Conservation (phyloP, 345 rosid species). For the Salix arbutifolia region DNA sequence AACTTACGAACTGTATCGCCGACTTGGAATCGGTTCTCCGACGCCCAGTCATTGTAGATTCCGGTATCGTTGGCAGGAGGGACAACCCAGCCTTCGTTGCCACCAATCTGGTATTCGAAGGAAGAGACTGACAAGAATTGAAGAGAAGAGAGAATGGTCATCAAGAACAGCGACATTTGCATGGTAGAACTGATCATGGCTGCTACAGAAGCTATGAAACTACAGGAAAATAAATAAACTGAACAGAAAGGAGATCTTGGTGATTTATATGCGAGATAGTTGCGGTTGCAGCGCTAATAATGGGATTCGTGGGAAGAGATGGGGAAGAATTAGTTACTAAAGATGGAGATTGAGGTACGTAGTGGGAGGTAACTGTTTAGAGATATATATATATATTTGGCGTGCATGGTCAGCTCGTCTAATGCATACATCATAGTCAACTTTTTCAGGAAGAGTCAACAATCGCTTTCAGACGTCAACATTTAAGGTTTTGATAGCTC, state of each 20-base stretch:
- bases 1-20: constrained; percentile 61
- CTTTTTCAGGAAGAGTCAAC: too few relatives aligned
- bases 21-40: constrained; percentile 60
- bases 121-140: constrained; percentile 24
- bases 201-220: too few relatives aligned
- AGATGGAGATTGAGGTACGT: constrained; percentile 20
- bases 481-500: too few relatives aligned
- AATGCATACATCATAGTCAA: background rate
- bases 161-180: constrained; percentile 8
- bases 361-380: constrained; percentile 24
- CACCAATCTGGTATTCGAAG: constrained; percentile 62
- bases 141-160: constrained; percentile 21
- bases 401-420: constrained; percentile 7
- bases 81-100: constrained; percentile 58
- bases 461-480: too few relatives aligned
- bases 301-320: background rate
- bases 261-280: background rate
- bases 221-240: too few relatives aligned
- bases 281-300: background rate
- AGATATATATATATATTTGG: background rate
- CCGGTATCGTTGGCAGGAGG: constrained; percentile 43
- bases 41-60: constrained; percentile 74
- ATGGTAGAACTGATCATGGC: background rate
- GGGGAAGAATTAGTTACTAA: constrained; percentile 5
- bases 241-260: too few relatives aligned